Evolutionary conservation across 2,329 filamentous ascomycete species (phyloP).

Genomic region (Ciborinia camelliae): DNA sequence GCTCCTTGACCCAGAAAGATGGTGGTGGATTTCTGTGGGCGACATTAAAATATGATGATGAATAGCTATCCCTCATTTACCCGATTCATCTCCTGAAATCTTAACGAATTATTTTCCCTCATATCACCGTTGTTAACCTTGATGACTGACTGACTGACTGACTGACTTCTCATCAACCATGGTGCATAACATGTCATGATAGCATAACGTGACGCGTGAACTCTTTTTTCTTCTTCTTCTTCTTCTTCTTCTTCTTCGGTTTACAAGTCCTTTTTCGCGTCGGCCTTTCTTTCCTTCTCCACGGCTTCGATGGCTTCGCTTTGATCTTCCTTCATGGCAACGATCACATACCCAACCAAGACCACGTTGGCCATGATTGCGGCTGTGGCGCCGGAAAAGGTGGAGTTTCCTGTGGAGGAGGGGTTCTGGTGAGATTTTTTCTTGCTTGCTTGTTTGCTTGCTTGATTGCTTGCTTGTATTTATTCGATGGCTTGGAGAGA

Average conservation of each 20-base stretch:
- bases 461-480: no score
- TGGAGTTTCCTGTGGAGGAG: slow-evolving; percentile 68
- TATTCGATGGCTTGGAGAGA: background rate
- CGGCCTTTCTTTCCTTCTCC: slow-evolving; percentile 41
- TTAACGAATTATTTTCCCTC: background rate
- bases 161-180: background rate
- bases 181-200: slow-evolving; percentile 17
- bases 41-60: slow-evolving; percentile 10
- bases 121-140: no score
- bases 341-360: slow-evolving; percentile 82
- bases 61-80: slow-evolving; percentile 4
- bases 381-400: slow-evolving; percentile 78
- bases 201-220: background rate
- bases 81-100: background rate
- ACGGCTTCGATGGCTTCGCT: slow-evolving; percentile 41
- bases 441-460: no score
- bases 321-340: slow-evolving; percentile 85
- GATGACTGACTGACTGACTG: background rate
- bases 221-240: background rate
- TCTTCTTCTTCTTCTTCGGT: no score
- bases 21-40: background rate
- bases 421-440: no score
- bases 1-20: slow-evolving; percentile 6
- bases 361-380: slow-evolving; percentile 91
- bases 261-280: slow-evolving; percentile 24